Percentiles rank a stretch among this genome's conserved stretches.
Conservation (phyloP, 441 rosid species). For the Viola pubescens region DNA sequence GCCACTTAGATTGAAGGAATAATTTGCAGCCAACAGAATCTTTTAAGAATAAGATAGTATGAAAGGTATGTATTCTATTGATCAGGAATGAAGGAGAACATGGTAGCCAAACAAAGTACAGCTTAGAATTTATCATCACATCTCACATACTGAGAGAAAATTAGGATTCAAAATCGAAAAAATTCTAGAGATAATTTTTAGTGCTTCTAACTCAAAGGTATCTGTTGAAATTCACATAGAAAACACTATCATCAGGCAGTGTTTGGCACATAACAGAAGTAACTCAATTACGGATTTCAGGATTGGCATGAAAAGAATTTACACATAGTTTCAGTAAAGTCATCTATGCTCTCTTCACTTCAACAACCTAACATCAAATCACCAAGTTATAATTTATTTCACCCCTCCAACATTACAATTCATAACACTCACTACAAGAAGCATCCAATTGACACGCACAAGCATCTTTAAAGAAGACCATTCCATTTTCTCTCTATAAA, state of each 20-base stretch:
- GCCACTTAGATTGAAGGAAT: conserved; percentile 19
- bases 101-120: background rate
- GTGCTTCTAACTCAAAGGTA: too few relatives aligned
- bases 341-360: background rate
- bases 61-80: conserved; percentile 1
- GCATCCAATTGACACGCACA: background rate
- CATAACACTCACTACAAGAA: background rate
- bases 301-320: background rate
- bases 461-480: background rate
- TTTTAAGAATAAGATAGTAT: background rate
- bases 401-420: conserved; percentile 2
- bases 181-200: too few relatives aligned
- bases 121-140: background rate
- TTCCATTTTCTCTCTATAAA: conserved; percentile 3
- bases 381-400: background rate
- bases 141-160: too few relatives aligned
- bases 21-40: background rate
- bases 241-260: too few relatives aligned
- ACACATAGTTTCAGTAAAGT: too few relatives aligned
- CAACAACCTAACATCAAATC: background rate
- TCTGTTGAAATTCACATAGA: background rate
- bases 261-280: too few relatives aligned
- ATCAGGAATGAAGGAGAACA: background rate
- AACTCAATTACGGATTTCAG: too few relatives aligned
- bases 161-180: too few relatives aligned